Percentiles rank a stretch among this genome's conserved stretches.
These are phyloP conservation scores for Kondoa subrosea DNA, from an alignment of 768 basidiomycete genomes.

Conservation along the genomic window DNA sequence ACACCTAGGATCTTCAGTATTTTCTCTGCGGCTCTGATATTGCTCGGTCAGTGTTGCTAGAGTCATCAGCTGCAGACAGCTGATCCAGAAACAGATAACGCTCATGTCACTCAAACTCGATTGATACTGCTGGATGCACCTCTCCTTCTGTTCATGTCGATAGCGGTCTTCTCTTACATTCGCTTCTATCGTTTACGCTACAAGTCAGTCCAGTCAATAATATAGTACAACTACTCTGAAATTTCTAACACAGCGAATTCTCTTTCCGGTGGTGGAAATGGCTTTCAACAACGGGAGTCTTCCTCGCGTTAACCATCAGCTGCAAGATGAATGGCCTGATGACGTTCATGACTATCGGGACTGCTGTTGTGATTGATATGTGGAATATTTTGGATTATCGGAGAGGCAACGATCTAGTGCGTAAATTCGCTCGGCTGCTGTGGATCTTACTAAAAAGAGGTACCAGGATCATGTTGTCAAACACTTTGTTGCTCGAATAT, in stretches of 20 bases:
- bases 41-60: constrained; percentile 54
- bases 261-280: constrained; percentile 84
- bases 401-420: constrained; percentile 53
- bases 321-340: constrained; percentile 96
- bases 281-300: constrained; percentile 72
- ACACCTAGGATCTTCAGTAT: constrained; percentile 80
- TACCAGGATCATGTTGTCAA: constrained; percentile 66
- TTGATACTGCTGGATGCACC: constrained; percentile 88
- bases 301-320: constrained; percentile 89
- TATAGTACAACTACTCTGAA: neutral
- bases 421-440: neutral
- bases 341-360: constrained; percentile 71
- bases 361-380: constrained; percentile 79
- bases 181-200: constrained; percentile 90
- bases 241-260: constrained; percentile 48
- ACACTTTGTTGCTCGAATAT: constrained; percentile 69
- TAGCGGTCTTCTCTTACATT: constrained; percentile 82
- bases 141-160: constrained; percentile 84
- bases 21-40: constrained; percentile 67
- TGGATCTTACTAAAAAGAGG: neutral
- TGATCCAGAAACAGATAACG: constrained; percentile 52
- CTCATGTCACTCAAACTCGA: constrained; percentile 86
- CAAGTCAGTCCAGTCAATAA: constrained; percentile 36
- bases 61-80: neutral
- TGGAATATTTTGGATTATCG: constrained; percentile 82